phyloP scores from a whole-genome alignment of 225 moss, liverwort and hornwort genomes.

The Thuidium tamariscinum region DNA sequence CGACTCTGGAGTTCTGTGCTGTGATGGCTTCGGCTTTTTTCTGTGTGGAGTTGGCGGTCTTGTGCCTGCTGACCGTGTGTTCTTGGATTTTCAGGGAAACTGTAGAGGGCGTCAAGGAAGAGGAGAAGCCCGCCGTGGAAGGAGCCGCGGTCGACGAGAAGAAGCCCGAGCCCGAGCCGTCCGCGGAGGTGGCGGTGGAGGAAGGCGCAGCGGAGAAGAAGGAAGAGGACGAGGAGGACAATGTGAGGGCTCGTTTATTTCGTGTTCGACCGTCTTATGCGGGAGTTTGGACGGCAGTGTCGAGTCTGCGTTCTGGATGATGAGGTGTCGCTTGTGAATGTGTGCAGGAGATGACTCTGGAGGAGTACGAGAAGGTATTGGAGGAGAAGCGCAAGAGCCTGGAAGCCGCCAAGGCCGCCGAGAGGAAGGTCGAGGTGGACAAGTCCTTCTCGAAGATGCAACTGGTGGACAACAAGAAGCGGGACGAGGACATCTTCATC shows the following conservation, averaged over 20 bases:
- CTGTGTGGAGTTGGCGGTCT: background rate
- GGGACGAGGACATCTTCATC: constrained; percentile 71
- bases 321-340: background rate
- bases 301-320: background rate
- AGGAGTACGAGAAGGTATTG: constrained; percentile 86
- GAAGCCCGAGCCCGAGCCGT: constrained; percentile 22
- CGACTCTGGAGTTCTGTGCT: background rate
- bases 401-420: constrained; percentile 43
- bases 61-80: background rate
- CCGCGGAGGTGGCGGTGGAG: background rate
- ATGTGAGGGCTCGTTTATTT: constrained; percentile 16
- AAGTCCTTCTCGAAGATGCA: constrained; percentile 84
- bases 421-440: constrained; percentile 78
- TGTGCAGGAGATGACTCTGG: constrained; percentile 77
- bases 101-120: constrained; percentile 11
- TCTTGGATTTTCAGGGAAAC: constrained; percentile 17
- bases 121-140: constrained; percentile 10
- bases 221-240: constrained; percentile 57
- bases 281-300: background rate
- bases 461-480: constrained; percentile 75
- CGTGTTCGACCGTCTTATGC: background rate
- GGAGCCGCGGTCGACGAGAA: constrained; percentile 10
- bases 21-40: background rate
- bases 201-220: constrained; percentile 20
- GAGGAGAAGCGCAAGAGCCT: constrained; percentile 81